Conservation (phyloP, 345 rosid genomes). For the Fremontodendron californicum region DNA sequence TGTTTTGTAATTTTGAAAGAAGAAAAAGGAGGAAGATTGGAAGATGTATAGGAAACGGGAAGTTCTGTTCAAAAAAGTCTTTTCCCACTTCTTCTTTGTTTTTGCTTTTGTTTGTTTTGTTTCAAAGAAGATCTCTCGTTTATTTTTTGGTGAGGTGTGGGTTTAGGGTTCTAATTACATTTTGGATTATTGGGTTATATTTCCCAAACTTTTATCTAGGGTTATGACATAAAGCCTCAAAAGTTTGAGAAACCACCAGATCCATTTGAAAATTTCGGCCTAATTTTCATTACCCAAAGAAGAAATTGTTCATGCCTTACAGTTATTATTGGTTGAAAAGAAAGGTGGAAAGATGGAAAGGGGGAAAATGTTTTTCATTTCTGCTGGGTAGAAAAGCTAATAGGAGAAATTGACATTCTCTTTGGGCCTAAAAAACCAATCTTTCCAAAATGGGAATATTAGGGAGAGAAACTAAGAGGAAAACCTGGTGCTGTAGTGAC, state of each 20-base stretch:
- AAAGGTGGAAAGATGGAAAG: not conserved
- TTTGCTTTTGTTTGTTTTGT: too few species aligned
- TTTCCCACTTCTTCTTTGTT: not conserved
- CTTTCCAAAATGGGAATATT: too few species aligned
- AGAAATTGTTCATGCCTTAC: not conserved
- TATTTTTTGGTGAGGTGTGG: too few species aligned
- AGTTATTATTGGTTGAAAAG: not conserved
- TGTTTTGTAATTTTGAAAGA: too few species aligned
- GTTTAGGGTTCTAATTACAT: too few species aligned
- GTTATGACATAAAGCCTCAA: not conserved
- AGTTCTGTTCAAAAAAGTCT: not conserved
- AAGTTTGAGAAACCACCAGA: not conserved
- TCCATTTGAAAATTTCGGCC: not conserved
- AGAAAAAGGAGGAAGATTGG: not conserved
- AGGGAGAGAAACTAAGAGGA: too few species aligned
- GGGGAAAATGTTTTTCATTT: not conserved
- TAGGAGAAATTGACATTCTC: not conserved
- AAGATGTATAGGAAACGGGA: not conserved
- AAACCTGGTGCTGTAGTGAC: too few species aligned
- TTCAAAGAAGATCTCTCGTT: too few species aligned
- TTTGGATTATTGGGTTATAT: too few species aligned
- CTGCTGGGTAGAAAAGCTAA: not conserved
- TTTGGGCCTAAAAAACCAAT: not conserved
- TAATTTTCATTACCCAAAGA: not conserved
- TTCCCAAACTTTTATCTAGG: too few species aligned